Evolutionary conservation across 169 alveolate genomes (phyloP), one percentile per base, ranked within the genome.

Genomic region (Neospora caninum): DNA sequence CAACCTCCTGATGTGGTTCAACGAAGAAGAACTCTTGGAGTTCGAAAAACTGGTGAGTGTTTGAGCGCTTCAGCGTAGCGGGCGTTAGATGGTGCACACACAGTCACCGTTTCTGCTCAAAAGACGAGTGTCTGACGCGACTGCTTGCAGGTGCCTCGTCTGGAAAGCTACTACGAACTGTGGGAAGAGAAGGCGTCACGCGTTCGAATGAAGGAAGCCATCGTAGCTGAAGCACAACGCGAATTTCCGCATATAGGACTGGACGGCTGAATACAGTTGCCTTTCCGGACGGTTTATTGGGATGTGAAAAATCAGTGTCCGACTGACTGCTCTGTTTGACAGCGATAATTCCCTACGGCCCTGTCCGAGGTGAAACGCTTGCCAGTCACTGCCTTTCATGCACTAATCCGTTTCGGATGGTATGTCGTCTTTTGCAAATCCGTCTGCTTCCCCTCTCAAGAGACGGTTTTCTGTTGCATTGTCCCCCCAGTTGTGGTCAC

Each of bases 1-100:
- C 31, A 94, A 80, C 42, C 94, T 94, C 18, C 93, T 94, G 67
- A 70, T 94, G 94, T 91, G 96, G 95, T 78, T 94, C 84, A 91
- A 94, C 41, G 94, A 39, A 64, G 96, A 94, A 69, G 96, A 94
- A 36, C 82, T 94, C 22, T 10, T 25, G 36, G 96, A 89, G 58
- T 91, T 94, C 45, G 96, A 94, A 54, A 89, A 53, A n/a, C 96
- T 94, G 36, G 96, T 94, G 42, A 94, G 93, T 31, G 7, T 43
- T 0, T 27, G 22, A 36, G n/a, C 7, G 7, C 84, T 0, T 27
- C 41, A 36, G n/a, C 7, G 80, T n/a, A 27, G 38, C 80, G 41
- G 18, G 31, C 0, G 9, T 69, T 31, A n/a, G 38, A 69, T 27
- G 36, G 31, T 49, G 38, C 42, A 69, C 36, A 58, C 25, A n/a